Conservation (phyloP, 1,139 yeast species). For the Suhomyces terraborum region DNA sequence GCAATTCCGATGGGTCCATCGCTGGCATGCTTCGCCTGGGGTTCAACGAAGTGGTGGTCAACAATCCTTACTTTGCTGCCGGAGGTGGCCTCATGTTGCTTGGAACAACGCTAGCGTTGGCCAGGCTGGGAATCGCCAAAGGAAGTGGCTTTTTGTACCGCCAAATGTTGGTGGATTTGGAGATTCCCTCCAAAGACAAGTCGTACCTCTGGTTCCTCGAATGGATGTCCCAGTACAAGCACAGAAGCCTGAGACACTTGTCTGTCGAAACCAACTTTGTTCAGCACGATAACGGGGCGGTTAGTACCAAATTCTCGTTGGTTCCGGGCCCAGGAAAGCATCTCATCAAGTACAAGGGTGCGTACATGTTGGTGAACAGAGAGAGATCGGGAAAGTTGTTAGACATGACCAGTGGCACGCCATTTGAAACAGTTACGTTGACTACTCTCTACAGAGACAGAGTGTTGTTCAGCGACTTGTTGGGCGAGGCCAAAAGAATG, state of each 20-base stretch:
- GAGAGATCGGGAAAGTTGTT: conserved; percentile 88
- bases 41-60: conserved; percentile 57
- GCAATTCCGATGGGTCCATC: conserved; percentile 41
- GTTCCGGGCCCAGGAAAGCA: conserved; percentile 99
- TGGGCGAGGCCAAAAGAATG: conserved; percentile 79
- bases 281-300: conserved; percentile 93
- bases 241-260: conserved; percentile 76
- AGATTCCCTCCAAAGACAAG: conserved; percentile 90
- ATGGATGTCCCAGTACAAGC: conserved; percentile 89
- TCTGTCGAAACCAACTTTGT: conserved; percentile 85
- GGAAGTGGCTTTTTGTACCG: conserved; percentile 72
- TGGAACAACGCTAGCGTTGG: conserved; percentile 83
- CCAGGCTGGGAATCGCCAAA: conserved; percentile 68
- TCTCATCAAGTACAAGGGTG: conserved; percentile 79
- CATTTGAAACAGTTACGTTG: conserved; percentile 91
- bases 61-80: conserved; percentile 94
- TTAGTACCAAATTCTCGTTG: conserved; percentile 79
- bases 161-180: conserved; percentile 86
- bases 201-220: conserved; percentile 93
- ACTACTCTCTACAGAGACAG: conserved; percentile 89
- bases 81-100: conserved; percentile 95
- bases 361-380: conserved; percentile 83
- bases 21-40: conserved; percentile 39
- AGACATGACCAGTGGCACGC: conserved; percentile 89
- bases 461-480: conserved; percentile 64